Evolutionary conservation across 2,329 filamentous ascomycete genomes (phyloP).

Genomic region (Fusarium proliferatum): DNA sequence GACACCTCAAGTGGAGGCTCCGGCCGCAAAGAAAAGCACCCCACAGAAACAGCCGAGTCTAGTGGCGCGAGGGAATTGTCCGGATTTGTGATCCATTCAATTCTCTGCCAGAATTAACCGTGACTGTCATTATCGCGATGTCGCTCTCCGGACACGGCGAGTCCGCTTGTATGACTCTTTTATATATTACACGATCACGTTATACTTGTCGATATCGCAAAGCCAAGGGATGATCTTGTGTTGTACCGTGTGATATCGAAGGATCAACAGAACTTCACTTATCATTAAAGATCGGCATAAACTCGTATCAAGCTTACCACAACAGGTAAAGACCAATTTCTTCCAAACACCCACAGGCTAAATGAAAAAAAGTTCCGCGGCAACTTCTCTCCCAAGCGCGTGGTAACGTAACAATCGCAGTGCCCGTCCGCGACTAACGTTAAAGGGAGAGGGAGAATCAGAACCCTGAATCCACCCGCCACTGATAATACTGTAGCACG

Average conservation of each 20-base stretch:
- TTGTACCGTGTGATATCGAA: background rate
- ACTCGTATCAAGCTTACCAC: background rate
- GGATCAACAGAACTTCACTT: background rate
- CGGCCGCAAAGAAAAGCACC: constrained; percentile 1
- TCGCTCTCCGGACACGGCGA: constrained; percentile 19
- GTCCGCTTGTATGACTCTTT: constrained; percentile 8
- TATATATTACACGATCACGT: background rate
- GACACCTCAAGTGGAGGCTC: constrained; percentile 18
- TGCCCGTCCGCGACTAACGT: constrained; percentile 1
- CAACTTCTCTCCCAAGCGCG: constrained; percentile 6
- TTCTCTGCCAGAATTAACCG: background rate
- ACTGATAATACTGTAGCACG: background rate
- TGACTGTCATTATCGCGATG: constrained; percentile 10
- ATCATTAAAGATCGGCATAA: background rate
- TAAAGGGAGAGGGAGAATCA: background rate
- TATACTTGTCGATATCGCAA: background rate
- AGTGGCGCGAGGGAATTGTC: constrained; percentile 21
- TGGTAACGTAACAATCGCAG: constrained; percentile 23
- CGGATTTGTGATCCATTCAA: background rate
- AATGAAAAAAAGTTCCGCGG: background rate
- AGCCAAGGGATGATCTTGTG: background rate
- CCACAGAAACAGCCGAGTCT: constrained; percentile 25
- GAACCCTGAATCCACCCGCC: constrained; percentile 12
- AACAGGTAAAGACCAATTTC: background rate
- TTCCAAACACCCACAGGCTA: background rate